Base-by-base conservation (phyloP, 306 rosid genomes). In the Prunus dulcis region DNA sequence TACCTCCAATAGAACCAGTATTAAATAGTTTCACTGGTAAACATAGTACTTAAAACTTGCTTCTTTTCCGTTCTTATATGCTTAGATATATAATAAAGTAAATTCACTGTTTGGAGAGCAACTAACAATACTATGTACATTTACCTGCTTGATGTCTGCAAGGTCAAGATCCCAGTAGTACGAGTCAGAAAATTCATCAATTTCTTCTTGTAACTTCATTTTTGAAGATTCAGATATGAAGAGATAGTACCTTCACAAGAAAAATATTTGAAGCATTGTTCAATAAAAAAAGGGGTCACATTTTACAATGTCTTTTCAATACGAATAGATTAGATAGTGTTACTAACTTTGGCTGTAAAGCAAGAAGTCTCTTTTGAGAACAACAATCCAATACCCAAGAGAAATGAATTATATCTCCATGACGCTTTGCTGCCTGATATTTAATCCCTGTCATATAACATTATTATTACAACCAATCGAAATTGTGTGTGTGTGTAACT, bases 141-240 rank as follows among this genome's bases (percentile, higher is more conserved):
- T 46, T 79, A 92, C 98, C 95, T 90, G 93, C 77, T 89, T 90
- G 72, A 94, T 79, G 84, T 86, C 95, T 34, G 82, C 83, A 85
- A 84, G 86, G 75, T 89, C 88, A 12, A 94, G 89, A 86, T 94
- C 90, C 87, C 87, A 82, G 84, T 82, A 94, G 88, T 87, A 94
- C 5, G 91, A 82, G 82, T 94, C 98, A 12, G 96, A 92, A 84
- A 87, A 92, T 78, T 85, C 92, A 55, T 94, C 97, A 83, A 94
- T 87, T 83, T 92, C 95, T 85, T 92, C 93, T 79, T 78, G 87
- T 73, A 94, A 83, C 78, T 87, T 94, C 82, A 88, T 90, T 89
- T 89, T 92, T 69, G 96, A 81, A 64, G 41, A 70, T 58, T 80
- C 93, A 47, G 98, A 94, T 50, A 92, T 83, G 77, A 82, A 89